These are phyloP conservation scores for Calcarisporium arbuscula DNA, from an alignment of 2,329 filamentous ascomycete species.

Conservation along the genomic window DNA sequence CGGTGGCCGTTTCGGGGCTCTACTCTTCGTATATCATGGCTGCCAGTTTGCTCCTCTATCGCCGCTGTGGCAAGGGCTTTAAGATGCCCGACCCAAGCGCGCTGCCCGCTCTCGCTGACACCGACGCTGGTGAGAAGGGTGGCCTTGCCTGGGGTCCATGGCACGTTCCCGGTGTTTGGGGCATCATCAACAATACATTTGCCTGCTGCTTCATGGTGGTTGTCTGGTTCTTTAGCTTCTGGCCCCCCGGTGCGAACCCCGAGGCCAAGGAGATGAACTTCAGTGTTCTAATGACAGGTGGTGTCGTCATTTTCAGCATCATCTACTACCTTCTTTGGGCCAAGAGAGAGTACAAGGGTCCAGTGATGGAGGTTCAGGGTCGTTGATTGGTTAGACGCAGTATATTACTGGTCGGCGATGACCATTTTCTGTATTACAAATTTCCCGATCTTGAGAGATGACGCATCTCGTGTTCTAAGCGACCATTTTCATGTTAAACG, in stretches of 20 bases:
- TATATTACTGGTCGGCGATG: no score
- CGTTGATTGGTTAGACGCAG: no score
- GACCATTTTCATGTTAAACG: no score
- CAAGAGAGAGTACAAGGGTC: conserved; percentile 38
- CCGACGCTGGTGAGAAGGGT: conserved; percentile 20
- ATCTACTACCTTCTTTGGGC: conserved; percentile 39
- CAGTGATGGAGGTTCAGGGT: conserved; percentile 25
- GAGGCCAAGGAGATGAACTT: conserved; percentile 37
- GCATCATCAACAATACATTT: conserved; percentile 48
- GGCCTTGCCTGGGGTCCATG: conserved; percentile 50
- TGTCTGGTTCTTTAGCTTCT: conserved; percentile 51
- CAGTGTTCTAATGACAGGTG: conserved; percentile 36
- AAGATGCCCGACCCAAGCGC: conserved; percentile 14
- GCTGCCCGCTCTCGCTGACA: conserved; percentile 20
- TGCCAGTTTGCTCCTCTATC: conserved; percentile 19
- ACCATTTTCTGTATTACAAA: no score
- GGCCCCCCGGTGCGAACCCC: conserved; percentile 29
- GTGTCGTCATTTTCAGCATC: conserved; percentile 35
- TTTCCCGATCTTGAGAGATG: no score
- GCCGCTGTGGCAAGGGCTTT: conserved; percentile 21
- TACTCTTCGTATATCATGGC: conserved; percentile 54
- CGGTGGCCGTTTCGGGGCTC: conserved; percentile 63
- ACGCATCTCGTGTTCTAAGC: no score
- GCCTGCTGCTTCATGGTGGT: conserved; percentile 47
- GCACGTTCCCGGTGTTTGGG: conserved; percentile 42